Conservation (phyloP, 1,139 yeast genomes). For the Pichia sorboxylosa region DNA sequence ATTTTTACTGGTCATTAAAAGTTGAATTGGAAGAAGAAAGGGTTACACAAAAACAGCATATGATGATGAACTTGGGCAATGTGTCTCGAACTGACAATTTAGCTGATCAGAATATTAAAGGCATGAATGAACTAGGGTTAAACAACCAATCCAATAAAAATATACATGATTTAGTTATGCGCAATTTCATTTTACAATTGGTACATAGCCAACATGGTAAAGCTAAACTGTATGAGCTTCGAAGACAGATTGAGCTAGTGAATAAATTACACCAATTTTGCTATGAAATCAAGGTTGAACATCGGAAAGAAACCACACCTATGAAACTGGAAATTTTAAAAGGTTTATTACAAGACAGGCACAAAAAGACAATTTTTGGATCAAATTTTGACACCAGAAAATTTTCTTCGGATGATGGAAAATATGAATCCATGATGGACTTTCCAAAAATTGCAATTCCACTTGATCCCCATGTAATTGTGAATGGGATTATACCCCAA, state of each 20-base stretch:
- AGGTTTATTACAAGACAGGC: constrained; percentile 24
- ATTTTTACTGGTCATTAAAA: constrained; percentile 82
- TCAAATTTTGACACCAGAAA: constrained; percentile 10
- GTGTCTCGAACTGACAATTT: not conserved
- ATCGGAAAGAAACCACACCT: constrained; percentile 41
- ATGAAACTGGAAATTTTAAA: constrained; percentile 40
- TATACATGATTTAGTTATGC: constrained; percentile 19
- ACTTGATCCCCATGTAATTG: constrained; percentile 52
- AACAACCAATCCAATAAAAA: constrained; percentile 1
- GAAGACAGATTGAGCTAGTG: constrained; percentile 23
- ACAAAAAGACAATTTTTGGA: constrained; percentile 14
- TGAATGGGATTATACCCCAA: constrained; percentile 69
- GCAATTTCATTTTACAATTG: constrained; percentile 18
- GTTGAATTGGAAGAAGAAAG: constrained; percentile 73
- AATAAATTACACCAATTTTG: constrained; percentile 21
- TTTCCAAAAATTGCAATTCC: constrained; percentile 58
- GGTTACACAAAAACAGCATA: not conserved
- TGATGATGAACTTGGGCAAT: not conserved
- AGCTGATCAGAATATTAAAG: not conserved
- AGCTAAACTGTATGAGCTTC: constrained; percentile 16
- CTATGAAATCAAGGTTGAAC: constrained; percentile 19
- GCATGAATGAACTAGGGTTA: not conserved
- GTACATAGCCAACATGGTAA: constrained; percentile 17
- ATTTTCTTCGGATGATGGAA: constrained; percentile 9
- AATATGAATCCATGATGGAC: constrained; percentile 23